Percentiles rank a stretch among this genome's conserved stretches.
phyloP scores from a whole-genome alignment of 495 filamentous ascomycete genomes.

The Penicillium malachiteum region DNA sequence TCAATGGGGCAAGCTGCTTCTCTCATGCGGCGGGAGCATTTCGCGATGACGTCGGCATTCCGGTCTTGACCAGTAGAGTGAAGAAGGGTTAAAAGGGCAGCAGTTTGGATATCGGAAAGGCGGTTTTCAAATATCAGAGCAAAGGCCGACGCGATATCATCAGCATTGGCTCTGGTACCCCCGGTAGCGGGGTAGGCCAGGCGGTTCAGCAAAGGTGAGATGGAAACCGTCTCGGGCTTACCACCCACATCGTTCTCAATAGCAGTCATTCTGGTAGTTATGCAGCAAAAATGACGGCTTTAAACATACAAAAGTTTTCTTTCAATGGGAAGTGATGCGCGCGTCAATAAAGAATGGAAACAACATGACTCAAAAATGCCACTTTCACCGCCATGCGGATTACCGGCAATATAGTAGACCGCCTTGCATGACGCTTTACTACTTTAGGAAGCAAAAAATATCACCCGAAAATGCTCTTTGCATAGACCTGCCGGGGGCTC shows the following conservation, averaged over 20 bases:
- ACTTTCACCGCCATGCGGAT: slow-evolving; percentile 11
- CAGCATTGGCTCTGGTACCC: slow-evolving; percentile 58
- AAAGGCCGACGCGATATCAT: slow-evolving; percentile 84
- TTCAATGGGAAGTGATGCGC: too few species aligned
- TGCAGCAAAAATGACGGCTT: too few species aligned
- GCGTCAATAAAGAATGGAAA: background rate
- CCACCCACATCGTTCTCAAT: slow-evolving; percentile 5
- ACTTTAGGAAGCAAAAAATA: slow-evolving; percentile 27
- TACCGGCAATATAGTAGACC: slow-evolving; percentile 21
- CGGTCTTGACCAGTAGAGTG: slow-evolving; percentile 83
- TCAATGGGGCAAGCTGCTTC: slow-evolving; percentile 69
- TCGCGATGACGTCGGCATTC: slow-evolving; percentile 74
- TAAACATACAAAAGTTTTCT: too few species aligned
- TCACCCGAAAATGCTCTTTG: slow-evolving; percentile 19
- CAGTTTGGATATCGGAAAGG: slow-evolving; percentile 78
- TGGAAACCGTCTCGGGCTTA: slow-evolving; percentile 56
- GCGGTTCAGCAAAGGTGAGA: slow-evolving; percentile 76
- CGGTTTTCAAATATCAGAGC: slow-evolving; percentile 84
- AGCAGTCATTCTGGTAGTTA: background rate
- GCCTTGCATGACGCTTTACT: slow-evolving; percentile 12
- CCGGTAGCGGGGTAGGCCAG: slow-evolving; percentile 66
- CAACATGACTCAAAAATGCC: slow-evolving; percentile 14
- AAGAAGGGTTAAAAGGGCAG: slow-evolving; percentile 79
- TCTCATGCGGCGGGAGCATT: slow-evolving; percentile 68
- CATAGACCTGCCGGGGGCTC: slow-evolving; percentile 2